These are phyloP conservation scores for Lathyrus oleraceus DNA, from an alignment of 306 rosid genomes.

Conservation along the genomic window DNA sequence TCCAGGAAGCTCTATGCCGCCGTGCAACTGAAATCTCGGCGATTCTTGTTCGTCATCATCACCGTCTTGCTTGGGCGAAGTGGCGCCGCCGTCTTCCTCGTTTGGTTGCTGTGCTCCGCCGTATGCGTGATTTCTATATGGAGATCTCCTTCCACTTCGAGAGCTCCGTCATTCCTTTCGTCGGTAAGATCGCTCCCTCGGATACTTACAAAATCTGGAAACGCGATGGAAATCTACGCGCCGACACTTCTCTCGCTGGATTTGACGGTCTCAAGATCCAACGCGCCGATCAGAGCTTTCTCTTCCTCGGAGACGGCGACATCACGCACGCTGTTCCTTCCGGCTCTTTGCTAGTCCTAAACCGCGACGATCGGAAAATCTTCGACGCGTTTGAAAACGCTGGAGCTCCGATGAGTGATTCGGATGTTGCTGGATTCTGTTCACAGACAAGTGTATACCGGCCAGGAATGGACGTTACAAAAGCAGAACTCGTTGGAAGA, in stretches of 20 bases:
- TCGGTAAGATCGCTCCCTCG: constrained; percentile 82
- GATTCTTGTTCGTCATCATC: constrained; percentile 34
- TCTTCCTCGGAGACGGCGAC: constrained; percentile 90
- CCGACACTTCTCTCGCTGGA: constrained; percentile 70
- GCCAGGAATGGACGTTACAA: constrained; percentile 95
- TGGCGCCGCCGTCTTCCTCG: constrained; percentile 94
- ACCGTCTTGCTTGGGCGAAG: constrained; percentile 42
- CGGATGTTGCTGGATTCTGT: constrained; percentile 77
- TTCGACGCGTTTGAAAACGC: constrained; percentile 90
- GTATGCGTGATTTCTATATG: constrained; percentile 98
- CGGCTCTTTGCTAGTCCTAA: constrained; percentile 73
- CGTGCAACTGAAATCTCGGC: constrained; percentile 26
- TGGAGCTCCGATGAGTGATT: constrained; percentile 72
- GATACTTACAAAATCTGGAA: constrained; percentile 95
- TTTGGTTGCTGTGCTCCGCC: constrained; percentile 68
- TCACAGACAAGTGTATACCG: constrained; percentile 84
- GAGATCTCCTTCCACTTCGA: constrained; percentile 95
- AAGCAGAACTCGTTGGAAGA: constrained; percentile 78
- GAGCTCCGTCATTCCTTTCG: constrained; percentile 95
- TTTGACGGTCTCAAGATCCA: constrained; percentile 93
- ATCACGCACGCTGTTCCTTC: constrained; percentile 44
- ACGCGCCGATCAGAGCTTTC: constrained; percentile 93
- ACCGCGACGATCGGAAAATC: constrained; percentile 69
- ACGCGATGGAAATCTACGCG: constrained; percentile 87
- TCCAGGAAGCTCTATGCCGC: constrained; percentile 42